Evolutionary conservation across 495 filamentous ascomycete species (phyloP), one percentile per base, ranked within the genome.

Genomic region (Oleoguttula mirabilis): DNA sequence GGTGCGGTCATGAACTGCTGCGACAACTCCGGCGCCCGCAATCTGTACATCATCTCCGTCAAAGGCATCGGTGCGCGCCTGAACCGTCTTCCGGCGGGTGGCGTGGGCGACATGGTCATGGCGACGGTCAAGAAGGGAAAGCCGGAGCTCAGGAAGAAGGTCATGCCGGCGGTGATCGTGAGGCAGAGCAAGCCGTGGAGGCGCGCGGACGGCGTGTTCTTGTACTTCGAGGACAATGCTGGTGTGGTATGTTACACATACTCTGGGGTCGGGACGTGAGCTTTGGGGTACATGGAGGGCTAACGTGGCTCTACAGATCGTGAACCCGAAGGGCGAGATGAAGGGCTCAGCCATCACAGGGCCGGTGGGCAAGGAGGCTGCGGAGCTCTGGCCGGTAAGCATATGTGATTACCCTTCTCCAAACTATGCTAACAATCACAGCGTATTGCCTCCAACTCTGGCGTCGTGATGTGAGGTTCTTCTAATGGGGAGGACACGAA

Each of bases 251-350:
- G 84, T 84, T 15, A 21, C 32, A 15, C 8, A n/a, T n/a, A n/a
- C n/a, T n/a, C n/a, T n/a, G n/a, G n/a, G n/a, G n/a, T n/a, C n/a
- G n/a, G n/a, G n/a, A n/a, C n/a, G n/a, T 28, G 25, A n/a, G n/a
- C 7, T 28, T 28, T 19, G 38, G 41, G 20, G 12, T 43, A 14
- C 12, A 35, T 35, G 7, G 32, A 6, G 7, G 19, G 19, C 16
- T 30, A 14, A 30, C 14, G 14, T 30, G 27, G 32, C 16, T 14
- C n/a, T 28, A 28, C 61, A 93, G 87, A 99, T 96, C 61, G 92
- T 99, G 75, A 99, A 99, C 76, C 85, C 87, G 68, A 99, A 99
- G 80, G 90, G 90, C 71, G 90, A 99, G 74, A 99, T 99, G 90
- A 99, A 99, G 79, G 90, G 90, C 62, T 93, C 84, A 48, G 90